Evolutionary conservation across 192 early-diverging fungal species (phyloP).

Genomic region (Coemansia guatemalensis): DNA sequence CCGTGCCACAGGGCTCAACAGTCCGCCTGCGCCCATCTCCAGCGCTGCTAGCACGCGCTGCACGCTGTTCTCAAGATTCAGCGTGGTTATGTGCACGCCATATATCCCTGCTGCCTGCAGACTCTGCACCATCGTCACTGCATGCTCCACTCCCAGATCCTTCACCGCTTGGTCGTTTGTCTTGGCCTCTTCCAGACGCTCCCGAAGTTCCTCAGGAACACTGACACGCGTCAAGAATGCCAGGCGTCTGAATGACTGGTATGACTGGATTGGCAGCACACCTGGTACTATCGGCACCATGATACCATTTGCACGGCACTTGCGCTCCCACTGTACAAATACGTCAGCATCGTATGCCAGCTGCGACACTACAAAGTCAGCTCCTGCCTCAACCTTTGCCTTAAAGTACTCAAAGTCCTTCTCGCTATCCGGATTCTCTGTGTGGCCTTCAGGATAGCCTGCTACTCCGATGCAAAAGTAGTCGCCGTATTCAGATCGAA

Average conservation of each 20-base stretch:
- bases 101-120: conserved; percentile 56
- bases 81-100: conserved; percentile 93
- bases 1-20: background rate
- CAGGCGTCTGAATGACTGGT: conserved; percentile 85
- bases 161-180: conserved; percentile 96
- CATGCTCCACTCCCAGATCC: conserved; percentile 85
- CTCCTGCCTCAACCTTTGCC: conserved; percentile 88
- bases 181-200: conserved; percentile 87
- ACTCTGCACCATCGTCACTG: conserved; percentile 70
- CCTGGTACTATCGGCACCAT: conserved; percentile 82
- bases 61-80: conserved; percentile 86
- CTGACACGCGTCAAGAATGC: conserved; percentile 78
- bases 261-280: conserved; percentile 94
- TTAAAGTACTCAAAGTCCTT: conserved; percentile 79
- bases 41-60: conserved; percentile 79
- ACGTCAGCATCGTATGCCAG: conserved; percentile 83
- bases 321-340: conserved; percentile 77
- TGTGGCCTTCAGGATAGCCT: conserved; percentile 81
- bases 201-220: conserved; percentile 75
- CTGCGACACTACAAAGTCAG: conserved; percentile 95
- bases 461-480: conserved; percentile 98
- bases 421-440: conserved; percentile 53
- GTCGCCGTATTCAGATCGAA: conserved; percentile 81
- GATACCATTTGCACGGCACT: conserved; percentile 75
- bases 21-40: conserved; percentile 18